phyloP scores from a whole-genome alignment of 2,329 filamentous ascomycete genomes.

The Talaromyces islandicus region DNA sequence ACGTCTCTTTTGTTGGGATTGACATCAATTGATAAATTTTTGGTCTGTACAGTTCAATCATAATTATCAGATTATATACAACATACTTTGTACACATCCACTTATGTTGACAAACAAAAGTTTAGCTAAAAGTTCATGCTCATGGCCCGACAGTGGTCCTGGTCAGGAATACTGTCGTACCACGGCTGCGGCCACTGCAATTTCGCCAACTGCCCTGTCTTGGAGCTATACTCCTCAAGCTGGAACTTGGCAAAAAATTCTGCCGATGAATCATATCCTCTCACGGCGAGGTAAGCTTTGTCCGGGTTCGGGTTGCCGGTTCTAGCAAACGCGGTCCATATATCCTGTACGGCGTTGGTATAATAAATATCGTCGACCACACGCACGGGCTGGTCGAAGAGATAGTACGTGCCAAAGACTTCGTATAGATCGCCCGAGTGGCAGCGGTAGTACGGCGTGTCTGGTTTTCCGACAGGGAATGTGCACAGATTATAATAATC shows the following conservation, averaged over 20 bases:
- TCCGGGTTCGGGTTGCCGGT: constrained; percentile 9
- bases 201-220: not conserved
- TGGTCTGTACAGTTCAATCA: not conserved
- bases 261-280: constrained; percentile 3
- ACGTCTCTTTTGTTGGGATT: not conserved
- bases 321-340: constrained; percentile 11
- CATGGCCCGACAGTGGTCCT: constrained; percentile 3
- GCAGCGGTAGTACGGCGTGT: constrained; percentile 9
- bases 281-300: not conserved
- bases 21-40: not conserved
- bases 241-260: not conserved
- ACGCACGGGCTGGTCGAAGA: constrained; percentile 10
- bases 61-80: not conserved
- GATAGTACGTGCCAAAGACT: constrained; percentile 11
- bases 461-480: constrained; percentile 9
- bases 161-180: constrained; percentile 4
- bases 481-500: constrained; percentile 9
- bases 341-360: constrained; percentile 10
- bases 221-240: not conserved
- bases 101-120: too few relatives aligned
- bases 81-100: not conserved
- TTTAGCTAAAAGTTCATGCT: not conserved
- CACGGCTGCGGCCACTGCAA: constrained; percentile 7
- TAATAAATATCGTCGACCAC: constrained; percentile 9
- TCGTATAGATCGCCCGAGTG: constrained; percentile 10